A percentile compares a stretch with the other conserved stretches of the same genome.
phyloP scores from a whole-genome alignment of 805 yeast species.

The Wickerhamomyces bisporus region DNA sequence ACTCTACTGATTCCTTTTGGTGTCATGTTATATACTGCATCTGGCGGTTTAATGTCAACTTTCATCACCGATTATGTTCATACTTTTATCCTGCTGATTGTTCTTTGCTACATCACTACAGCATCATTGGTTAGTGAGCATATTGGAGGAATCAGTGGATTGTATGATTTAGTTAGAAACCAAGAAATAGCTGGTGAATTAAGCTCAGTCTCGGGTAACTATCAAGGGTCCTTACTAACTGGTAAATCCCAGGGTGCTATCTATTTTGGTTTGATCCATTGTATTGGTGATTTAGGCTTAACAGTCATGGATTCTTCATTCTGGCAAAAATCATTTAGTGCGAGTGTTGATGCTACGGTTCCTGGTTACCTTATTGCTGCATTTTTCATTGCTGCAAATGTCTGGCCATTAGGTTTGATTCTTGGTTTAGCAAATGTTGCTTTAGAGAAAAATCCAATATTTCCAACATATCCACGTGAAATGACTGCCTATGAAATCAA shows the following conservation, averaged over 20 bases:
- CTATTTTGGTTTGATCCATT: conserved; percentile 23
- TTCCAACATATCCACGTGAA: conserved; percentile 34
- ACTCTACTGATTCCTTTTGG: conserved; percentile 39
- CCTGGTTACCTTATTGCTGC: conserved; percentile 35
- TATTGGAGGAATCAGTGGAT: conserved; percentile 37
- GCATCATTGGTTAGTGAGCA: conserved; percentile 28
- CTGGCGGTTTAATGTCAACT: conserved; percentile 46
- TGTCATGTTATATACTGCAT: conserved; percentile 41
- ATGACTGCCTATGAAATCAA: conserved; percentile 33
- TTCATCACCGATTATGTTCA: conserved; percentile 46
- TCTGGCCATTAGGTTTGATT: conserved; percentile 34
- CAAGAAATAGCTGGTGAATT: conserved; percentile 27
- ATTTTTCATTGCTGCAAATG: conserved; percentile 27
- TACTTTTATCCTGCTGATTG: conserved; percentile 36
- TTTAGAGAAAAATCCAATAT: conserved; percentile 25
- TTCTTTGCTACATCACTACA: conserved; percentile 28
- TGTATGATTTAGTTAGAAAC: conserved; percentile 32
- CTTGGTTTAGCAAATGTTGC: conserved; percentile 31
- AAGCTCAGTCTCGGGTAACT: conserved; percentile 26
- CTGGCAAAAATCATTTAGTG: conserved; percentile 37
- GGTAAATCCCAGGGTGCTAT: conserved; percentile 25
- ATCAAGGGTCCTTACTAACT: conserved; percentile 27
- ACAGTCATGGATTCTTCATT: conserved; percentile 36
- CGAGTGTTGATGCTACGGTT: conserved; percentile 30
- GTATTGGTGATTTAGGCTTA: conserved; percentile 33